Evolutionary conservation across 345 rosid genomes (phyloP), one percentile per base, ranked within the genome.

Genomic region (Hibiscus syriacus): DNA sequence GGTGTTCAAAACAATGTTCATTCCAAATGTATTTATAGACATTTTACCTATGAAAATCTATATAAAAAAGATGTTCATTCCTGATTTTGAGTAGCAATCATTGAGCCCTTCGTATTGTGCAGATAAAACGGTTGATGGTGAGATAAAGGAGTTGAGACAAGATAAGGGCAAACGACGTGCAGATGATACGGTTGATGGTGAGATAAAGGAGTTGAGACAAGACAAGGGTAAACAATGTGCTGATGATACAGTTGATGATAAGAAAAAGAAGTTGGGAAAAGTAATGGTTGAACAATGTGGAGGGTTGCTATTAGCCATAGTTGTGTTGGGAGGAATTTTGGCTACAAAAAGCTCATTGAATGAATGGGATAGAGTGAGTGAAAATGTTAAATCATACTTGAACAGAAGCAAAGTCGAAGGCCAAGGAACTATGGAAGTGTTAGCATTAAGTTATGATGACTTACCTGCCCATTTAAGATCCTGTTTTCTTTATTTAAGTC

Each of bases 291-390:
- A 43, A 4, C 60, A 43, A n/a, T 72, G 81, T 49, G 50, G 32
- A 17, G 76, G 80, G 0, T 36, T 78, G 19, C 84, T 81, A 3
- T 41, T 80, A 48, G 84, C 84, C 34, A 46, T 80, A 14, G 68
- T 58, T 2, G 70, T 70, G 63, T 68, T 75, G 3, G 78, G 79
- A 23, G 84, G 84, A 36, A 30, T 69, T 3, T 2, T 80, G 13
- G 77, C 72, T 4, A 64, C 29, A 13, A 73, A 70, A 25, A n/a
- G 32, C 29, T 48, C 64, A 0, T 0, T 29, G 10, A 14, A 34
- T 0, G 69, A 77, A 0, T 69, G 80, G 48, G n/a, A 13, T 0
- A 43, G 2, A 5, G n/a, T 43, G 48, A 3, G 5, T 43, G 14
- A 43, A 2, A 12, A 43, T 12, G 16, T 43, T 16, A 43, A 8